Evolutionary conservation across 768 basidiomycete species (phyloP), one percentile per base, ranked within the genome.

Genomic region (Melanogaster broomeanus): DNA sequence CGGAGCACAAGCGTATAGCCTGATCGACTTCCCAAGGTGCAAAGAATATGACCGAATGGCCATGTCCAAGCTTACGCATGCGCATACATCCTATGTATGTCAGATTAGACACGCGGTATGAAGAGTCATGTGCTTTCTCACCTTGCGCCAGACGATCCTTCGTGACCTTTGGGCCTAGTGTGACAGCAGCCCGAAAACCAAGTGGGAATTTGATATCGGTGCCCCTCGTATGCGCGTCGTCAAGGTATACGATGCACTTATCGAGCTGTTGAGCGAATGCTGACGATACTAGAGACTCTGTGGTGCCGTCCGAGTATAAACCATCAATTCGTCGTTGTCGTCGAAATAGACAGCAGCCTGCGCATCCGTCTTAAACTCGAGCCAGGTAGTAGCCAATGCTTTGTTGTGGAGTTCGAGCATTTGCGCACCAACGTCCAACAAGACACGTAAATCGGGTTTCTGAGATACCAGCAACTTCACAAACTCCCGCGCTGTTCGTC

Each of bases 391-490:
- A 8, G 68, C 75, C 5, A 82, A 45, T 19, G 74, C 65, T 2
- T 55, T 38, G 52, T 78, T 82, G 24, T 65, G 63, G 40, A 77
- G 55, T 34, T 81, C 77, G 13, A 81, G 63, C 59, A 82, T 74
- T 52, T 81, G 80, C 1, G 80, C 80, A 3, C 80, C 80, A 21
- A 81, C 77, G 51, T 82, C 80, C 4, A 81, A 61, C 24, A 81
- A 61, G 16, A 80, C 75, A 24, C 65, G 66, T n/a, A 80, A 65
- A n/a, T 65, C 56, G 3, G 72, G 72, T 1, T 42, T 42, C 48
- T 74, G 66, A 10, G 52, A n/a, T 2, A 69, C 61, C 13, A 79
- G 34, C 24, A 59, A 45, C 6, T 49, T 37, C 28, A 77, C 46
- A 48, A 75, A 56, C 22, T 66, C 49, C 4, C 27, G 22, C 10